Conservation (phyloP, 768 basidiomycete species). For the Galerina sulciceps region DNA sequence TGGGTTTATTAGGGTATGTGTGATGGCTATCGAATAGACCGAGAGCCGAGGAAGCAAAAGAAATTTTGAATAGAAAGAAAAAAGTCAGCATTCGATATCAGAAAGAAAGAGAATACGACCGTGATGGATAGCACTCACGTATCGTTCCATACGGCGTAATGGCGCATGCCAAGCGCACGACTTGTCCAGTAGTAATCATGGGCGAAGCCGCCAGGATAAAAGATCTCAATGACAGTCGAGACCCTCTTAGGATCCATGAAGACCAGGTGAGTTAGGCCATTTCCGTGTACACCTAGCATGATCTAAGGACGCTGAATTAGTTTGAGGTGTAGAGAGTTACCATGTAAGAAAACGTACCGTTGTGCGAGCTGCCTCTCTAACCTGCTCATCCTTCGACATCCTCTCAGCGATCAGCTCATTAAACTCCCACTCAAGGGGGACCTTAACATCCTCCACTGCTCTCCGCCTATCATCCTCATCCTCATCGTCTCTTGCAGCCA, state of each 20-base stretch:
- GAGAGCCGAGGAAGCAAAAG: not conserved
- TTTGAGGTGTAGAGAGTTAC: not conserved
- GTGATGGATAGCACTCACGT: constrained; percentile 44
- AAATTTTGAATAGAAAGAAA: constrained; percentile 10
- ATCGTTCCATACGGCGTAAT: constrained; percentile 85
- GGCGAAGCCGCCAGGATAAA: constrained; percentile 80
- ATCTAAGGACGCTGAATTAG: constrained; percentile 43
- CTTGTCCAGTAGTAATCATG: constrained; percentile 89
- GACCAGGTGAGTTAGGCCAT: constrained; percentile 84
- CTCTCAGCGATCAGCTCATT: constrained; percentile 65
- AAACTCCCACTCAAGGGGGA: constrained; percentile 56
- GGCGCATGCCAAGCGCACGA: constrained; percentile 69
- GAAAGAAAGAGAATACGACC: not conserved
- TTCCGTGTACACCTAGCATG: constrained; percentile 76
- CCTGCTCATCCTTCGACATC: constrained; percentile 77
- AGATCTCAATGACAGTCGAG: constrained; percentile 87
- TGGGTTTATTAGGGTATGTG: constrained; percentile 48
- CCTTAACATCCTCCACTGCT: constrained; percentile 18
- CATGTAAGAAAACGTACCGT: constrained; percentile 53
- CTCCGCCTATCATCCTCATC: constrained; percentile 22
- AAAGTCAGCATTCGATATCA: not conserved
- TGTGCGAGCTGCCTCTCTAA: constrained; percentile 64
- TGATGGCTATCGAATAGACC: constrained; percentile 27
- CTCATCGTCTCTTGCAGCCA: constrained; percentile 14
- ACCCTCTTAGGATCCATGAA: constrained; percentile 78